A percentile compares a stretch with the other conserved stretches of the same genome.
Evolutionary conservation across 805 yeast species (phyloP).

Genomic region (Ogataea pilisensis): DNA sequence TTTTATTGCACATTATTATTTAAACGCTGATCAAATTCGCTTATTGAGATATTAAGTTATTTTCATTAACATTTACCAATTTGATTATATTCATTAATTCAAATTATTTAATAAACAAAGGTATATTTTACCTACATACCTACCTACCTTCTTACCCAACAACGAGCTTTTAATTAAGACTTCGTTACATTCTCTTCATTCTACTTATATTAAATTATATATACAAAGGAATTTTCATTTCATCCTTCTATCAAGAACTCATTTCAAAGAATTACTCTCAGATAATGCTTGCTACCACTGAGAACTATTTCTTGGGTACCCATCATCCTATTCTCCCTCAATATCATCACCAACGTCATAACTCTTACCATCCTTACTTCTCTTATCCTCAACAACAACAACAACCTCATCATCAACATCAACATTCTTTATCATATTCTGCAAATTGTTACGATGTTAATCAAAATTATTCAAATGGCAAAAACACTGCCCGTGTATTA

Average conservation of each 20-base stretch:
- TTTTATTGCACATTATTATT: no score
- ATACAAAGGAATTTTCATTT: no score
- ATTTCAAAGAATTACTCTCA: no score
- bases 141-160: background rate
- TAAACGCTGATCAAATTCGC: no score
- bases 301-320: constrained; percentile 1
- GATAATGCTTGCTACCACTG: constrained; percentile 3
- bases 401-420: constrained; percentile 19
- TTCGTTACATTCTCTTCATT: constrained; percentile 26
- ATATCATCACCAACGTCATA: constrained; percentile 20
- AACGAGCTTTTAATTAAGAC: constrained; percentile 42
- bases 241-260: constrained; percentile 12
- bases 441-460: constrained; percentile 13
- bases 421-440: constrained; percentile 19
- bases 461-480: constrained; percentile 7
- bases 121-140: no score
- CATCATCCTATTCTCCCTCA: constrained; percentile 13
- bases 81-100: background rate
- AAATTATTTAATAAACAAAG: constrained; percentile 3
- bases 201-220: no score
- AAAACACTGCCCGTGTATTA: background rate
- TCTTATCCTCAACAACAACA: constrained; percentile 9
- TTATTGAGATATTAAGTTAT: constrained; percentile 25
- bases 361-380: constrained; percentile 16
- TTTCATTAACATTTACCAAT: constrained; percentile 7